phyloP scores from a whole-genome alignment of 108 stramenopile genomes.

The Schizochytrium sp. region DNA sequence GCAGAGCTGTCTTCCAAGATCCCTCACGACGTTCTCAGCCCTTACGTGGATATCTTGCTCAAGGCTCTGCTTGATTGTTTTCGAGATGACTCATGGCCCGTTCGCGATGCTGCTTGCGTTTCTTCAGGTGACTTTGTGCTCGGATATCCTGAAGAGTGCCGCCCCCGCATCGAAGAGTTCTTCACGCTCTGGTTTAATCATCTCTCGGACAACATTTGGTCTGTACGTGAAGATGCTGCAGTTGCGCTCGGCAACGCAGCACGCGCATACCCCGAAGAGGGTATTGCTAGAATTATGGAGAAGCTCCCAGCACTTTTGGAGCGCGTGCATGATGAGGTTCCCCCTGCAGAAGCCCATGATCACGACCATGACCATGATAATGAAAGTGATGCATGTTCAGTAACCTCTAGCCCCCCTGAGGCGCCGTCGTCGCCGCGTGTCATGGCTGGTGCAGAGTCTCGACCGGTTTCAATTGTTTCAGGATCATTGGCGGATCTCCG shows the following conservation, averaged over 20 bases:
- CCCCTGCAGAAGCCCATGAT: constrained; percentile 65
- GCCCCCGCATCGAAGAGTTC: constrained; percentile 82
- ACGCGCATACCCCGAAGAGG: constrained; percentile 81
- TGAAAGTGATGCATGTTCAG: constrained; percentile 70
- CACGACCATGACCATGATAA: constrained; percentile 79
- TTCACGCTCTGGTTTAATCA: constrained; percentile 92
- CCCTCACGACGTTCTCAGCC: constrained; percentile 60
- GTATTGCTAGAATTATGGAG: constrained; percentile 75
- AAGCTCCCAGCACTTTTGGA: constrained; percentile 9
- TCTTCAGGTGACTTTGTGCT: constrained; percentile 89
- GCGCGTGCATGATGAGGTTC: neutral
- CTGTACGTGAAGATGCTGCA: constrained; percentile 91
- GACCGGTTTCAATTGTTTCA: neutral
- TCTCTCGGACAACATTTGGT: constrained; percentile 96
- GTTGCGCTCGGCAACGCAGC: constrained; percentile 91
- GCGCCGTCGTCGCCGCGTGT: constrained; percentile 65
- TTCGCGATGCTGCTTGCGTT: constrained; percentile 95
- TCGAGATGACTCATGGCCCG: constrained; percentile 97
- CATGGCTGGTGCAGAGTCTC: constrained; percentile 64
- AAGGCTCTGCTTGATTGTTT: constrained; percentile 94
- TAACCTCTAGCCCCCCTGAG: constrained; percentile 62
- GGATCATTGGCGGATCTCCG: constrained; percentile 19
- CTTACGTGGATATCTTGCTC: constrained; percentile 67
- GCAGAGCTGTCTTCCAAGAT: constrained; percentile 92
- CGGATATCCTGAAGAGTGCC: constrained; percentile 88